These are phyloP conservation scores for Mycena alexandri DNA, from an alignment of 768 basidiomycete genomes.

Conservation along the genomic window DNA sequence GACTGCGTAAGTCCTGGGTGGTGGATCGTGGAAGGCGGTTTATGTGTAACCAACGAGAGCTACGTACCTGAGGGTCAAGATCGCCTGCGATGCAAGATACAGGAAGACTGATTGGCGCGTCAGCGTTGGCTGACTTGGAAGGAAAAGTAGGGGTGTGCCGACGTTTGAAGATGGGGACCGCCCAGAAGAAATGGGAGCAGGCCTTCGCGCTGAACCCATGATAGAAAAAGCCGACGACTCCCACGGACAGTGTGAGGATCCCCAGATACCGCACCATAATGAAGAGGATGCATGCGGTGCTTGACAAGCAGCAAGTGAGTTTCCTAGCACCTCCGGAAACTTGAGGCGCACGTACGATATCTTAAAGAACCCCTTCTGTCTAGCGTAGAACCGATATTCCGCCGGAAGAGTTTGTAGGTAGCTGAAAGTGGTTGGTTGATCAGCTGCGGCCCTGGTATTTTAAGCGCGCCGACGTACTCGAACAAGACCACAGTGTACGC, in stretches of 20 bases:
- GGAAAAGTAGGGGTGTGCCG: too few species aligned
- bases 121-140: too few species aligned
- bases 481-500: conserved; percentile 25
- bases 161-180: conserved; percentile 32
- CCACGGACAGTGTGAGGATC: conserved; percentile 5
- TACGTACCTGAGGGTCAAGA: conserved; percentile 22
- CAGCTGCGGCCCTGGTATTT: too few species aligned
- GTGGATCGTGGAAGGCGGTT: neutral
- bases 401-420: conserved; percentile 28
- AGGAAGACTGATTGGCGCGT: too few species aligned
- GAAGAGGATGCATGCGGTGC: conserved; percentile 33
- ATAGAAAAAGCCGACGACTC: conserved; percentile 32
- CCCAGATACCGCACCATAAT: conserved; percentile 35
- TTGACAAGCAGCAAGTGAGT: neutral
- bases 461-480: conserved; percentile 18
- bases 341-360: conserved; percentile 3
- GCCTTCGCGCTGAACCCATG: conserved; percentile 30
- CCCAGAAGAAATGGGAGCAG: conserved; percentile 26
- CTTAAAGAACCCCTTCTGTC: conserved; percentile 16
- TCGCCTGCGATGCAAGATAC: conserved; percentile 24
- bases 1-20: conserved; percentile 27
- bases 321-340: neutral
- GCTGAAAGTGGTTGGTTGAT: neutral
- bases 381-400: conserved; percentile 24
- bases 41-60: neutral